Evolutionary conservation across 306 rosid genomes (phyloP).

Genomic region (Sphenostylis stenocarpa): DNA sequence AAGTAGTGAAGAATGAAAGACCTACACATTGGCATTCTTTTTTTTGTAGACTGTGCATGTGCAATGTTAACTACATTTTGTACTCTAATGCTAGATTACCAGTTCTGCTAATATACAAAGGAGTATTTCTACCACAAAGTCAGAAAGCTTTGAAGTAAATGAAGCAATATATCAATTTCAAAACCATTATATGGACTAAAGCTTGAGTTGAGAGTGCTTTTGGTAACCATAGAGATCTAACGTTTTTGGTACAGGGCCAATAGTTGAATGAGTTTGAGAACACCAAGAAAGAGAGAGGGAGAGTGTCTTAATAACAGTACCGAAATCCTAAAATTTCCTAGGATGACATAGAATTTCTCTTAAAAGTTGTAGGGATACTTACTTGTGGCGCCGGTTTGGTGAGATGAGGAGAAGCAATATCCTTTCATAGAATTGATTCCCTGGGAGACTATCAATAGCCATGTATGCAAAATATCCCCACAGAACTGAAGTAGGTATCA

Average conservation of each 20-base stretch:
- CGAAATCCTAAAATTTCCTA: background rate
- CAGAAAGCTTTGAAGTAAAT: background rate
- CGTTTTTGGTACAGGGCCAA: background rate
- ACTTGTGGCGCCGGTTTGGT: constrained; percentile 66
- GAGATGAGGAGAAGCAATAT: constrained; percentile 61
- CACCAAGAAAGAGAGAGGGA: background rate
- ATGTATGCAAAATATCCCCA: constrained; percentile 88
- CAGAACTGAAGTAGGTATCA: constrained; percentile 76
- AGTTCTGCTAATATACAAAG: background rate
- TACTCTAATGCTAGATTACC: background rate
- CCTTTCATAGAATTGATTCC: constrained; percentile 89
- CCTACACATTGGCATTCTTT: background rate
- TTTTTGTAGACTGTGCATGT: background rate
- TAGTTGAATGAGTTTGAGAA: background rate
- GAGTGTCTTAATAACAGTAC: background rate
- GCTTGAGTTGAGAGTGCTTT: background rate
- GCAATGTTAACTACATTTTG: background rate
- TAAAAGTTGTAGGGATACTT: constrained; percentile 18
- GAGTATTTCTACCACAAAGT: background rate
- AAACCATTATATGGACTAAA: background rate
- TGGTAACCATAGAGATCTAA: background rate
- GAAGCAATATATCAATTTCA: background rate
- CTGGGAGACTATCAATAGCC: constrained; percentile 89
- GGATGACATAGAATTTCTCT: background rate
- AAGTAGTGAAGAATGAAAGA: background rate